phyloP scores from a whole-genome alignment of 805 yeast species.

The Nakazawaea pomicola region DNA sequence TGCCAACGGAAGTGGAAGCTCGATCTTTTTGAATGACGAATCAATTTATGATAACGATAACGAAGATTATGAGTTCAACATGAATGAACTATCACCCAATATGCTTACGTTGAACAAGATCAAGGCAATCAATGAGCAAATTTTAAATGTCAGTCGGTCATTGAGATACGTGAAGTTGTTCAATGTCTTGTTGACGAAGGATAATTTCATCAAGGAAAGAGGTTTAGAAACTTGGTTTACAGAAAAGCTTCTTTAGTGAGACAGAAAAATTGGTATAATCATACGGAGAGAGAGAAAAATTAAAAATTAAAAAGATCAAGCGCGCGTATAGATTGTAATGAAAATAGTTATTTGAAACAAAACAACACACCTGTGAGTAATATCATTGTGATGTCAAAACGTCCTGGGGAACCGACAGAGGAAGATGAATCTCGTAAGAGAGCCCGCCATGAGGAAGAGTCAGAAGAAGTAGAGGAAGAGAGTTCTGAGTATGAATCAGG shows the following conservation, averaged over 20 bases:
- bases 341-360: not conserved
- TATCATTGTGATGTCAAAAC: not conserved
- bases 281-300: not conserved
- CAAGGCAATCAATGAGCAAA: conserved; percentile 2
- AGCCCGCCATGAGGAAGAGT: not conserved
- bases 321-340: not conserved
- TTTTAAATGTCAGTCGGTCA: not conserved
- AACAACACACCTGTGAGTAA: too few relatives aligned
- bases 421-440: not conserved
- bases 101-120: conserved; percentile 11
- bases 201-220: conserved; percentile 15
- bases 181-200: conserved; percentile 15
- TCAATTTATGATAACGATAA: conserved; percentile 4
- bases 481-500: conserved; percentile 7
- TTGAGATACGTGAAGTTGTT: conserved; percentile 18
- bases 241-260: conserved; percentile 12
- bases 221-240: conserved; percentile 23
- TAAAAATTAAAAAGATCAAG: not conserved
- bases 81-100: conserved; percentile 8
- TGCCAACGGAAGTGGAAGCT: conserved; percentile 2
- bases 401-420: not conserved
- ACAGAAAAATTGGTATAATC: not conserved
- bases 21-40: conserved; percentile 6
- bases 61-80: conserved; percentile 10
- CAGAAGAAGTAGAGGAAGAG: conserved; percentile 1